Conservation (phyloP, 768 basidiomycete genomes). For the Panus rudis region DNA sequence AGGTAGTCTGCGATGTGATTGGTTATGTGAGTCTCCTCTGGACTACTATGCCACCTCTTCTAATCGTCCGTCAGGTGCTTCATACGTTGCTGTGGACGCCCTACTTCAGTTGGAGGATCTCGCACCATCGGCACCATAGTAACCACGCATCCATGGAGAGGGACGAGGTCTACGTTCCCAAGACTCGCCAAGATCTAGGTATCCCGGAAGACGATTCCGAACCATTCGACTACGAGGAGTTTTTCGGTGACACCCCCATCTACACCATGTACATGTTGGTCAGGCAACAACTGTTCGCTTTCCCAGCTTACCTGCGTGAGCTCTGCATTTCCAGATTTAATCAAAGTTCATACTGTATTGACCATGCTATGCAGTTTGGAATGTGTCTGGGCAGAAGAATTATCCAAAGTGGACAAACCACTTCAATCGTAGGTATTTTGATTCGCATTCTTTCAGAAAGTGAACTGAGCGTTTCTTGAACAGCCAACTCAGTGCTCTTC, state of each 20-base stretch:
- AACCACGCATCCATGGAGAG: slow-evolving; percentile 69
- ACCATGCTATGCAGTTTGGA: slow-evolving; percentile 38
- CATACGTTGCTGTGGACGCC: slow-evolving; percentile 42
- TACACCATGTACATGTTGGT: slow-evolving; percentile 50
- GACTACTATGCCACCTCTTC: too few relatives aligned
- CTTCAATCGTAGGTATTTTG: slow-evolving; percentile 43
- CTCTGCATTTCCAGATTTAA: slow-evolving; percentile 8
- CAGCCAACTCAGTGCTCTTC: slow-evolving; percentile 53
- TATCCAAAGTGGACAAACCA: slow-evolving; percentile 64
- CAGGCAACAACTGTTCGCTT: slow-evolving; percentile 50
- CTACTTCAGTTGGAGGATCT: slow-evolving; percentile 63
- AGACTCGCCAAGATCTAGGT: slow-evolving; percentile 48
- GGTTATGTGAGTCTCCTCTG: not conserved
- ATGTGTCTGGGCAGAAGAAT: slow-evolving; percentile 53
- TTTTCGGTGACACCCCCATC: slow-evolving; percentile 53
- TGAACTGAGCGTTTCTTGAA: slow-evolving; percentile 1
- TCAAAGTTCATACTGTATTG: not conserved
- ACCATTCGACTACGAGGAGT: slow-evolving; percentile 45
- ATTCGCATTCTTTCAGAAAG: not conserved
- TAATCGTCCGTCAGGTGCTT: too few relatives aligned
- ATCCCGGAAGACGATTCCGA: slow-evolving; percentile 34
- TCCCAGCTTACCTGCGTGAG: slow-evolving; percentile 56
- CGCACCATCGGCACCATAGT: slow-evolving; percentile 64
- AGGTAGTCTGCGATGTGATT: not conserved
- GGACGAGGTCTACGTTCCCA: slow-evolving; percentile 73